A percentile compares a stretch with the other conserved stretches of the same genome.
Evolutionary conservation across 345 rosid species (phyloP).

Genomic region (Excoecaria agallocha): DNA sequence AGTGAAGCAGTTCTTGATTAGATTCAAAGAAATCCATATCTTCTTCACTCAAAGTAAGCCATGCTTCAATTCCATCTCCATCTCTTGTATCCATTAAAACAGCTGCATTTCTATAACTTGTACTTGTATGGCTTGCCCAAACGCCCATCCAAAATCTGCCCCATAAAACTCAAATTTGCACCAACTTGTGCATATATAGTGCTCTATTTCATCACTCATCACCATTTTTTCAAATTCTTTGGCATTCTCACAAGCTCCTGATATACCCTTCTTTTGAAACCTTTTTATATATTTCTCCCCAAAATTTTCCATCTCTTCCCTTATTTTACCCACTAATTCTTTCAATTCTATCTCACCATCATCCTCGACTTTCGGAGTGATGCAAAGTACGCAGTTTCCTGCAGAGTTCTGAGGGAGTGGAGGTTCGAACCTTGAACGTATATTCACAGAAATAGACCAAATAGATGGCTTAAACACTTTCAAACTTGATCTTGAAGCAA

Average conservation of each 20-base stretch:
- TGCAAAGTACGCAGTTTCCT: background rate
- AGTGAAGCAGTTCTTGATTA: conserved; percentile 16
- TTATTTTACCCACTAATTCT: background rate
- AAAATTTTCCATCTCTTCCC: conserved; percentile 13
- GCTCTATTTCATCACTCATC: background rate
- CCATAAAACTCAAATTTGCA: conserved; percentile 4
- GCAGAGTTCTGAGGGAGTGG: conserved; percentile 9
- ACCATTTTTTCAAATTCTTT: background rate
- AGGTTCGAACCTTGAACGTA: conserved; percentile 12
- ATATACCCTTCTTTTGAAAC: background rate
- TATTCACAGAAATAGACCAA: conserved; percentile 8
- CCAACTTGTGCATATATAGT: conserved; percentile 16
- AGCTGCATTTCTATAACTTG: background rate
- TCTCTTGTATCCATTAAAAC: conserved; percentile 16
- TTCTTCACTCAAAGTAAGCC: conserved; percentile 11
- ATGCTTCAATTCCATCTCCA: conserved; percentile 18
- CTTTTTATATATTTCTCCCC: conserved; percentile 5
- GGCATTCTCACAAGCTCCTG: background rate
- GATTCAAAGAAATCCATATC: conserved; percentile 8
- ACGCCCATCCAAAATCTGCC: conserved; percentile 21
- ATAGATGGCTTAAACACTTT: background rate
- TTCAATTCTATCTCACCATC: background rate
- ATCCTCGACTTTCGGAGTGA: background rate
- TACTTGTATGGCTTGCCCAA: background rate
- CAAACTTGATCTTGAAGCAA: conserved; percentile 4